phyloP scores from a whole-genome alignment of 225 moss, liverwort and hornwort species.

The Ulota crispa region DNA sequence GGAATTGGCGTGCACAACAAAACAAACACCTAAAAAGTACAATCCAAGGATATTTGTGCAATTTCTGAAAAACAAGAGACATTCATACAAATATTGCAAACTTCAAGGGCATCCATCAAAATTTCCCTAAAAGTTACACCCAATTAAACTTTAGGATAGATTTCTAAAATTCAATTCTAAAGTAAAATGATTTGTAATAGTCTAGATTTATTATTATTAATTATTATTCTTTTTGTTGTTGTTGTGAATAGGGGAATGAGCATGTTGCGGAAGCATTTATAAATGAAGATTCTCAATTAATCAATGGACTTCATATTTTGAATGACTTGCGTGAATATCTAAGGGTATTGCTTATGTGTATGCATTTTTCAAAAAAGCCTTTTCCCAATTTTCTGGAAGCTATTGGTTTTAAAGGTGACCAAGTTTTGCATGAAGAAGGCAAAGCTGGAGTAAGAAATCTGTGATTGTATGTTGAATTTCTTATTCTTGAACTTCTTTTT shows the following conservation, averaged over 20 bases:
- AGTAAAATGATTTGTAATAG: rapidly evolving
- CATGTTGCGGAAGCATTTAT: constrained; percentile 71
- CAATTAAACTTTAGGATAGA: no score
- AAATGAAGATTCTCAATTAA: constrained; percentile 43
- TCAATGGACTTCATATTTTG: constrained; percentile 45
- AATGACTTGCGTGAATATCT: constrained; percentile 63
- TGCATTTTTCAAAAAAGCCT: constrained; percentile 88
- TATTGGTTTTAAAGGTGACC: constrained; percentile 47
- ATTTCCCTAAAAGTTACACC: no score
- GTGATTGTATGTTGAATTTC: constrained; percentile 27
- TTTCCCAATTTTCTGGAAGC: constrained; percentile 64
- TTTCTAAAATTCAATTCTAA: background rate
- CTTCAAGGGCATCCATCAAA: no score
- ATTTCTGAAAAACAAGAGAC: no score
- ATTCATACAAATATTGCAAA: no score
- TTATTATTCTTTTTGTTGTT: no score
- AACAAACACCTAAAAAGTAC: no score
- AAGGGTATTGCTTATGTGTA: constrained; percentile 66
- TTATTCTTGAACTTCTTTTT: constrained; percentile 13
- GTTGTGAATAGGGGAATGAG: constrained; percentile 34
- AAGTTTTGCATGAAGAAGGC: constrained; percentile 80
- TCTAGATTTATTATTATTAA: background rate
- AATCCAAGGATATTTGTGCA: no score
- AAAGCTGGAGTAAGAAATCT: constrained; percentile 82
- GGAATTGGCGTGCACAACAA: no score